Percentiles rank a stretch among this genome's conserved stretches.
Evolutionary conservation across 2,329 filamentous ascomycete species (phyloP).

Genomic region (Elsinoe fawcettii): DNA sequence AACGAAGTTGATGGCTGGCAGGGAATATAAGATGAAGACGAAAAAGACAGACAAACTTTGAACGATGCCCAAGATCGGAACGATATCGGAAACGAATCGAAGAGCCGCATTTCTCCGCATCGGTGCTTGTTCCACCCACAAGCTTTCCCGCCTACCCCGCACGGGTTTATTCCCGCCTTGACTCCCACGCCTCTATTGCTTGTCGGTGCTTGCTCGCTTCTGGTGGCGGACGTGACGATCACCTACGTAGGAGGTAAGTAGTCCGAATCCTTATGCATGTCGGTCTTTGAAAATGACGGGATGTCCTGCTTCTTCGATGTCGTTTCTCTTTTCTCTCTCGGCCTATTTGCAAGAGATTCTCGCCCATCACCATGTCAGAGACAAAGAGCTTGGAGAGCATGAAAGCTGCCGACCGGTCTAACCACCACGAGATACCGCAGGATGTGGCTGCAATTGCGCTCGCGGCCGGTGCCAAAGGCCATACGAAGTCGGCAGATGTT

Average conservation of each 20-base stretch:
- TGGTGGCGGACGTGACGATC: not conserved
- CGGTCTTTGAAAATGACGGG: constrained; percentile 1
- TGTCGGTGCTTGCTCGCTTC: not conserved
- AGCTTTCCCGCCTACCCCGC: constrained; percentile 12
- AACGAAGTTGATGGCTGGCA: too few relatives aligned
- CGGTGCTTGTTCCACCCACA: constrained; percentile 2
- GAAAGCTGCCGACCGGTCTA: not conserved
- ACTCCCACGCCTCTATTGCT: not conserved
- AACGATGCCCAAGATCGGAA: not conserved
- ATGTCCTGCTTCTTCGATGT: not conserved
- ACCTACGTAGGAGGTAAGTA: constrained; percentile 8
- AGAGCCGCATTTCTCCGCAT: not conserved
- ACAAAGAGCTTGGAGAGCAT: constrained; percentile 9
- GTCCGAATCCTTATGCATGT: not conserved
- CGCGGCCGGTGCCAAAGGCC: constrained; percentile 8
- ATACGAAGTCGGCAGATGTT: constrained; percentile 31
- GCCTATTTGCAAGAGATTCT: not conserved
- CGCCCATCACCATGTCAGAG: not conserved
- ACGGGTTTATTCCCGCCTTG: constrained; percentile 1
- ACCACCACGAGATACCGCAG: constrained; percentile 1
- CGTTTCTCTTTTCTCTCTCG: not conserved
- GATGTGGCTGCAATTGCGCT: constrained; percentile 2
- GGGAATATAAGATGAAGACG: too few relatives aligned
- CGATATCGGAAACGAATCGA: not conserved
- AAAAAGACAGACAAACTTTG: too few relatives aligned